Conservation (phyloP, 2,329 filamentous ascomycete species). For the Ceratocystis smalleyi region DNA sequence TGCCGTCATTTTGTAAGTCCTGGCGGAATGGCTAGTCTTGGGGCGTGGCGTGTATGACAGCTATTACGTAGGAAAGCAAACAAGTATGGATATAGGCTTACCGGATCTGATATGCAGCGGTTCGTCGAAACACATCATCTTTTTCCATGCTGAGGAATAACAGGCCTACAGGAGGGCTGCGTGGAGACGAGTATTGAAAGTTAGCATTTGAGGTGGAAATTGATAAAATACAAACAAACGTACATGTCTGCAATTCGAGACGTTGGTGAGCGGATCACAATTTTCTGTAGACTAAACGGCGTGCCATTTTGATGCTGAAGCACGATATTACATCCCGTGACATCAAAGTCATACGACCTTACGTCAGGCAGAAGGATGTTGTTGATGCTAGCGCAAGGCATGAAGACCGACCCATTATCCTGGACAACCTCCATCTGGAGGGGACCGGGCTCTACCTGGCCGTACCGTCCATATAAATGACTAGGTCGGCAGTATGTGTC, state of each 20-base stretch:
- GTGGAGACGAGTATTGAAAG: neutral
- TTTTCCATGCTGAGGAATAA: conserved; percentile 79
- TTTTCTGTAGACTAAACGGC: conserved; percentile 67
- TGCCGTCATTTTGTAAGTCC: conserved; percentile 4
- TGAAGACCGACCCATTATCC: conserved; percentile 40
- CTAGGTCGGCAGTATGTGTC: conserved; percentile 36
- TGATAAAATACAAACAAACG: neutral
- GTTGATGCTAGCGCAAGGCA: conserved; percentile 52
- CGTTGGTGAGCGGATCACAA: conserved; percentile 69
- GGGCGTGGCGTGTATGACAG: neutral
- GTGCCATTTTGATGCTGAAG: conserved; percentile 66
- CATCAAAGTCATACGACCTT: conserved; percentile 80
- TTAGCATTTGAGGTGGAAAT: neutral
- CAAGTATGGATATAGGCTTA: conserved; percentile 28
- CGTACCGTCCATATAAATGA: conserved; percentile 72
- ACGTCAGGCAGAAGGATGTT: conserved; percentile 72
- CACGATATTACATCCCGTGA: conserved; percentile 74
- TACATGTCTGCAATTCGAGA: conserved; percentile 1
- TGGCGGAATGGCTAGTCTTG: conserved; percentile 16
- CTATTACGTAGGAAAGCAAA: too few species aligned
- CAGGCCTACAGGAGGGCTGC: conserved; percentile 44
- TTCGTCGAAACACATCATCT: conserved; percentile 58
- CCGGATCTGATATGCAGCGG: conserved; percentile 59
- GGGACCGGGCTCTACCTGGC: conserved; percentile 69
- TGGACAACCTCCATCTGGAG: conserved; percentile 61